Percentiles rank a stretch among this genome's conserved stretches.
Conservation (phyloP, 768 basidiomycete genomes). For the Mycena polygramma region DNA sequence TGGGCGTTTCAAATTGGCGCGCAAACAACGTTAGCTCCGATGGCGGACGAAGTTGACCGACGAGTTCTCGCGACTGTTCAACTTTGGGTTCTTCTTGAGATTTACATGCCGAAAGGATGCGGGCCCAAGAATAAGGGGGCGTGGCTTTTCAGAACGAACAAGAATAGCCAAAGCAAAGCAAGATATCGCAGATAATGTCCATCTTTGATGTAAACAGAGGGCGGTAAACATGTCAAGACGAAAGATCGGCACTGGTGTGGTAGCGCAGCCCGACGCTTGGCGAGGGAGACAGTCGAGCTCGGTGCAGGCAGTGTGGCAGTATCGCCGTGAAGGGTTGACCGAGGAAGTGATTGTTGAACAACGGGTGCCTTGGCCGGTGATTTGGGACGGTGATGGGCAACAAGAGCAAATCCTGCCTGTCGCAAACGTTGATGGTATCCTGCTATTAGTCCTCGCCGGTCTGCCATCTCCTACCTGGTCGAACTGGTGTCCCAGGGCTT, state of each 20-base stretch:
- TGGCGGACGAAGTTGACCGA: not conserved
- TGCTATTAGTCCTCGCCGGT: constrained; percentile 22
- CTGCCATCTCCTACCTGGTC: constrained; percentile 34
- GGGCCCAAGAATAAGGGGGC: no score
- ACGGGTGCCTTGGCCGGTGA: no score
- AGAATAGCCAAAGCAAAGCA: no score
- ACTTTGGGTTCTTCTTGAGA: no score
- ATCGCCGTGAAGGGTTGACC: no score
- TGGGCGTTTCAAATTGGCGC: not conserved
- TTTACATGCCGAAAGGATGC: no score
- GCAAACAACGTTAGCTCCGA: not conserved
- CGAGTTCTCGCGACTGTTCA: no score
- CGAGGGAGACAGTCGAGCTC: not conserved
- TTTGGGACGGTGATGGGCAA: no score
- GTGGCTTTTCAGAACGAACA: no score
- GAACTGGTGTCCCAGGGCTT: constrained; percentile 38
- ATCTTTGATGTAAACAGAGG: constrained; percentile 6
- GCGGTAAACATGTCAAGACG: not conserved
- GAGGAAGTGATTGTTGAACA: no score
- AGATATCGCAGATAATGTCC: not conserved
- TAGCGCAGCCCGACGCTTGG: not conserved
- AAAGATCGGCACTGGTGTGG: constrained; percentile 1
- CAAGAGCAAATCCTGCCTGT: not conserved
- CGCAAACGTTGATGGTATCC: constrained; percentile 20
- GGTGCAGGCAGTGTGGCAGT: no score